phyloP scores from a whole-genome alignment of 345 rosid species.

The Abelmoschus esculentus region DNA sequence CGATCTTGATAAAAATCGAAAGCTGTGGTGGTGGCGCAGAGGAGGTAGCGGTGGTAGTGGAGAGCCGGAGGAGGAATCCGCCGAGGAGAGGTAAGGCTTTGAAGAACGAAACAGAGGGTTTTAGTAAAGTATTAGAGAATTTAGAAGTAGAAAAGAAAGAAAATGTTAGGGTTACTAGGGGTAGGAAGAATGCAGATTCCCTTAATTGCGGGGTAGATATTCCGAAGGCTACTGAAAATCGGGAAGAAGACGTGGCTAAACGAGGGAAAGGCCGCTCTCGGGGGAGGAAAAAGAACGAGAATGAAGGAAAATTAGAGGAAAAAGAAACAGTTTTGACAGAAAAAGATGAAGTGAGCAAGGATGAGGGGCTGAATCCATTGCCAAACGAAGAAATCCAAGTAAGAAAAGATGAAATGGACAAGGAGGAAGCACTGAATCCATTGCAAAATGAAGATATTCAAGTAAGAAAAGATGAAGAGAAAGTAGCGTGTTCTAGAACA shows the following conservation, averaged over 20 bases:
- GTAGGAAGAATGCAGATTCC: constrained; percentile 17
- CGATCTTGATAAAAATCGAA: constrained; percentile 37
- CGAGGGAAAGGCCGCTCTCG: constrained; percentile 8
- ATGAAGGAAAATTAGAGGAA: constrained; percentile 2
- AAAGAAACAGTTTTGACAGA: neutral
- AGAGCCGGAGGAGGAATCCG: constrained; percentile 13
- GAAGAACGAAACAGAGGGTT: constrained; percentile 20
- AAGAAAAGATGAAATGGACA: neutral
- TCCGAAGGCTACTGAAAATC: constrained; percentile 13
- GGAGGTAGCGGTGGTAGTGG: neutral
- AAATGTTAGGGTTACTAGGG: constrained; percentile 27
- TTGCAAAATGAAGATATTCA: neutral
- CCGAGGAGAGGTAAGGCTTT: constrained; percentile 27
- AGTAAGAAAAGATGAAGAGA: constrained; percentile 10
- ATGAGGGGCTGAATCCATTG: neutral
- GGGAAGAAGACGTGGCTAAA: constrained; percentile 9
- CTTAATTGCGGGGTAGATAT: constrained; percentile 9
- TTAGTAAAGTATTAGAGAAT: constrained; percentile 8
- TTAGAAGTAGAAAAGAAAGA: constrained; percentile 14
- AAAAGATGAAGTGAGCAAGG: neutral
- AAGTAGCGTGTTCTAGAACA: neutral
- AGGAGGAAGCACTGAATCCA: neutral
- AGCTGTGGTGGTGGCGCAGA: neutral
- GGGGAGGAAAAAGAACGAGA: constrained; percentile 11
- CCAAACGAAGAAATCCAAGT: neutral